Base-by-base conservation (phyloP, 306 rosid genomes). In the Fagus sylvatica region DNA sequence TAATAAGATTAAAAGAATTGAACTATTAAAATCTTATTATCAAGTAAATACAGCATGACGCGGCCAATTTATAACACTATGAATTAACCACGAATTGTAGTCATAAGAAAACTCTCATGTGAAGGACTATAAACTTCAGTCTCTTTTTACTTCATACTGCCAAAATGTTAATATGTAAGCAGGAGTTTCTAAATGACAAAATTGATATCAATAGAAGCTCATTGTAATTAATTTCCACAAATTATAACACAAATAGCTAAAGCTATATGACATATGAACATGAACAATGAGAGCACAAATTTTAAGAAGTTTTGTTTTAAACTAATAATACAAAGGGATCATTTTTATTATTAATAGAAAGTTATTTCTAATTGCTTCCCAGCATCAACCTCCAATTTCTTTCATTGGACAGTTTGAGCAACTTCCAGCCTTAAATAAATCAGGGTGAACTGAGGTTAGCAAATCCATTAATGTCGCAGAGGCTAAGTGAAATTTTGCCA, bases 1-100 rank as follows among this genome's bases (percentile, higher is more conserved):
- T 76, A 39, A 53, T 22, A 40, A 79, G 78, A 62, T 57, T 36
- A 17, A 66, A 11, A 5, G 76, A 72, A 71, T 30, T 60, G 77
- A 49, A 12, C 55, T 22, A 80, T 54, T 30, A 48, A 66, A 73
- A 30, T 82, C 70, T 43, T 53, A 17, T 1, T 39, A 6, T 65
- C 32, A n/a, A 1, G n/a, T 17, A 65, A 8, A 39, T 36, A 65
- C 6, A 39, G 48, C 46, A 37, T 12, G 4, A 65, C 4, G n/a
- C 11, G 28, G 69, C 22, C 43, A 34, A 34, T 33, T 62, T 62
- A 34, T 36, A 34, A 39, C 40, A 34, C 69, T 62, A 62, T 40
- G 37, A 34, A 34, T 36, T 12, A 62, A 62, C 69, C 41, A 62
- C 33, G 42, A 33, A 34, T 34, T 34, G 28, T 3, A 28, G 16